These are phyloP conservation scores for Annulohypoxylon maeteangense DNA, from an alignment of 495 filamentous ascomycete species.

Conservation along the genomic window DNA sequence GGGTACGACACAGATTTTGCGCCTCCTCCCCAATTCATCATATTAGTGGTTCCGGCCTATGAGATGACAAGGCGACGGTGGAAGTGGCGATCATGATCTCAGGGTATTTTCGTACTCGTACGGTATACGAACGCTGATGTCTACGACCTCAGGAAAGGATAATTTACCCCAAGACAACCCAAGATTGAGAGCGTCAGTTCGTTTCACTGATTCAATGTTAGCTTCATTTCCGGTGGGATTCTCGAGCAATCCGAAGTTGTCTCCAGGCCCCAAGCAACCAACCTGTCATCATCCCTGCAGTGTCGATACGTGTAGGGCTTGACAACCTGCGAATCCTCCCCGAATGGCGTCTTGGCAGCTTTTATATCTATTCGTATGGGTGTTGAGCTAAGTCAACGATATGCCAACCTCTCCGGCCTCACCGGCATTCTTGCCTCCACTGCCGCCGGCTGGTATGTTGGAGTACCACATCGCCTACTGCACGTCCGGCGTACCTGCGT, in stretches of 20 bases:
- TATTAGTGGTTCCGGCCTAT: neutral
- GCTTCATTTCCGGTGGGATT: neutral
- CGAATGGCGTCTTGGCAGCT: conserved; percentile 26
- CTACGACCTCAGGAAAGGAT: neutral
- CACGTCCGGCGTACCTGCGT: conserved; percentile 39
- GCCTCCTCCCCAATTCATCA: neutral
- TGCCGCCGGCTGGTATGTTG: conserved; percentile 36
- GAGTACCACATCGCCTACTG: conserved; percentile 29
- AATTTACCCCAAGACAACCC: neutral
- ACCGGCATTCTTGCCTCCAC: conserved; percentile 29
- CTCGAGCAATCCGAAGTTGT: neutral
- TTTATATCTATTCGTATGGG: conserved; percentile 23
- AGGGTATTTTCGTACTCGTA: neutral
- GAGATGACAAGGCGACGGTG: neutral
- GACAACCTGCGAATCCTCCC: conserved; percentile 13
- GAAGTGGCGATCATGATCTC: conserved; percentile 20
- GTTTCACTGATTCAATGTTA: conserved; percentile 7
- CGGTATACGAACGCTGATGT: neutral
- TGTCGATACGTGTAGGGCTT: conserved; percentile 25
- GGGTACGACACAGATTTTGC: conserved; percentile 1
- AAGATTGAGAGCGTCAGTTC: neutral
- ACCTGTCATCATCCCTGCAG: conserved; percentile 6
- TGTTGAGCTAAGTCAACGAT: conserved; percentile 6
- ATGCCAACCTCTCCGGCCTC: conserved; percentile 10
- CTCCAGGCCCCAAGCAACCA: conserved; percentile 1